Percentiles rank a stretch among this genome's conserved stretches.
These are phyloP conservation scores for Heliamphora pulchella DNA, from an alignment of 179 eudicot species.

Conservation along the genomic window DNA sequence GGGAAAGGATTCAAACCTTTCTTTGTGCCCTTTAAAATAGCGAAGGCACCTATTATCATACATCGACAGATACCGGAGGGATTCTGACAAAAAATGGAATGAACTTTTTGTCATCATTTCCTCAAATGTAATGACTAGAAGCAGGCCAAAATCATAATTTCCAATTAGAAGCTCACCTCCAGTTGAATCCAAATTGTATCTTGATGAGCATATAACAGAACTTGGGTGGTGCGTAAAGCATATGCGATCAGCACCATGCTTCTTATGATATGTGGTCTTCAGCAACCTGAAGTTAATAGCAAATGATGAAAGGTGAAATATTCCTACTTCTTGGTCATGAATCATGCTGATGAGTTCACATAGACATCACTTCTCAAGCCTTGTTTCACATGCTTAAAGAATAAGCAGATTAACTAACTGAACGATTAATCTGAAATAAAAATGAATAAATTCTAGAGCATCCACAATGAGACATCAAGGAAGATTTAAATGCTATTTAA, in stretches of 20 bases:
- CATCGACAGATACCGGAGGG: slow-evolving; percentile 87
- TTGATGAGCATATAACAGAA: slow-evolving; percentile 84
- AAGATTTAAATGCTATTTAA: background rate
- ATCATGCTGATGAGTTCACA: background rate
- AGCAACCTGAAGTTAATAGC: slow-evolving; percentile 46
- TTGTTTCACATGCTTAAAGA: background rate
- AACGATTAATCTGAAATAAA: background rate
- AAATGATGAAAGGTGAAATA: background rate
- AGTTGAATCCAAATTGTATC: slow-evolving; percentile 54
- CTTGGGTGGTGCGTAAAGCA: slow-evolving; percentile 97
- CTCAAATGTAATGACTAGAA: background rate
- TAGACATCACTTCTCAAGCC: background rate
- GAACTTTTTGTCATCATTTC: slow-evolving; percentile 8
- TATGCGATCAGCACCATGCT: slow-evolving; percentile 91
- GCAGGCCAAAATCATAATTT: slow-evolving; percentile 8
- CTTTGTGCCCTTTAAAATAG: slow-evolving; percentile 89
- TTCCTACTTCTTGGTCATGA: background rate
- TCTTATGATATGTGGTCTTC: slow-evolving; percentile 90
- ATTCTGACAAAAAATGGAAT: slow-evolving; percentile 47
- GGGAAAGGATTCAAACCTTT: slow-evolving; percentile 50
- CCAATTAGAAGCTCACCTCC: slow-evolving; percentile 45
- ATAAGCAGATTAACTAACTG: background rate
- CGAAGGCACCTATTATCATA: slow-evolving; percentile 94
- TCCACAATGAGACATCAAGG: background rate
- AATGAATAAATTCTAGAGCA: background rate